Evolutionary conservation across 768 basidiomycete genomes (phyloP), one percentile per base, ranked within the genome.

Genomic region (Mycena pura): DNA sequence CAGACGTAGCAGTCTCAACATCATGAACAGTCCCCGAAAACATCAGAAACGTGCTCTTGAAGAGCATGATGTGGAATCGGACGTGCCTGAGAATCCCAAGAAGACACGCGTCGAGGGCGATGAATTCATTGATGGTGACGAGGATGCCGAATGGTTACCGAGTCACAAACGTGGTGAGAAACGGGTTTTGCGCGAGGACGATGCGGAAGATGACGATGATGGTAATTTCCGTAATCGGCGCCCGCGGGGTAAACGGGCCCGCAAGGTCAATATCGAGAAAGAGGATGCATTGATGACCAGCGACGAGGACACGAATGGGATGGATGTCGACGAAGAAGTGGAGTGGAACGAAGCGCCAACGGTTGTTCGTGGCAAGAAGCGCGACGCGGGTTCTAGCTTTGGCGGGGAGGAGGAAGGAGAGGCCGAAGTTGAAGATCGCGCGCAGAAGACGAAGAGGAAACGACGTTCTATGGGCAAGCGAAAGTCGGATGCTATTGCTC

Each of bases 381-480:
- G 91, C 62, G 89, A 89, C 69, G 89, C 89, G 55, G 90, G 84
- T 7, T 90, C 89, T 4, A 85, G 84, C 0, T 87, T 91, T 68
- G 90, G 85, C 44, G 86, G 83, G 24, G 89, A 90, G 64, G 74
- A 73, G 14, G 77, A 74, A n/a, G 76, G 76, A 31, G 73, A 74
- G 36, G 74, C 69, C 48, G 78, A 79, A 7, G 54, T 9, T 13
- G 44, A 8, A 62, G 76, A 77, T 41, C 82, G 79, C 64, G 66
- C 76, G 43, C 77, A 78, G 59, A 78, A 81, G 65, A 78, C 81
- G 41, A 78, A 77, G 54, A 82, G 85, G 65, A 87, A 88, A 71
- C 81, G 89, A 51, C 81, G 87, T 47, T 84, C 82, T 2, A 77
- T 86, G 19, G 73, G 76, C 19, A 84, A 83, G 68, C 80, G 83